Base-by-base conservation (phyloP, 768 basidiomycete genomes). In the Auricularia heimuer region DNA sequence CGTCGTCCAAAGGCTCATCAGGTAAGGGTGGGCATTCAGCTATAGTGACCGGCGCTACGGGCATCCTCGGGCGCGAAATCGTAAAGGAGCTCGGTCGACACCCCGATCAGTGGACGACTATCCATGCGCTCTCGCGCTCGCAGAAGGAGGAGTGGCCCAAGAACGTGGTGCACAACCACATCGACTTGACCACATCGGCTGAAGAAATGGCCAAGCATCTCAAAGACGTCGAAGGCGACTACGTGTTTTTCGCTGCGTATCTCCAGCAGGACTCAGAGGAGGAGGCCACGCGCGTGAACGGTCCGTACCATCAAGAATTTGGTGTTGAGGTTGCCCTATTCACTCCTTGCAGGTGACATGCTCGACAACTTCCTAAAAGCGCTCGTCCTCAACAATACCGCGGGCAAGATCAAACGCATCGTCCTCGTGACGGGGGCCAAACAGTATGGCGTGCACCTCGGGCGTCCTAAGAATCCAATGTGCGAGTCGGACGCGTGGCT, bases 171-270 rank as follows among this genome's bases (percentile, higher is more conserved):
- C 62, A 62, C 35, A 62, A 42, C 62, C 37, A 39, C 39, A 35
- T 45, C 16, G 62, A 62, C 62, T 33, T 62, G 21, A 39, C 24
- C 14, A 12, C 7, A 1, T 16, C 16, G 14, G 14, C 39, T 29
- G 44, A 62, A n/a, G 24, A 62, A 45, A 62, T 62, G 37, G 34
- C 62, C 39, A 21, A 44, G 16, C 36, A 62, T 0, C 39, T 62
- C 36, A 42, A 39, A 29, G 62, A 21, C 4, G 62, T 45, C 10
- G 62, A 45, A 21, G 62, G 7, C 10, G 62, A 62, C 10, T 62
- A 62, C 39, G 62, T 62, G 10, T 62, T 62, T 36, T 62, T 62
- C 29, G 21, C 62, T 16, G 62, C 62, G n/a, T 62, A 62, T 29
- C 21, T 42, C 8, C 37, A 39, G 24, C n/a, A 62, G 24, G 36